A percentile compares a stretch with the other conserved stretches of the same genome.
Evolutionary conservation across 768 basidiomycete genomes (phyloP).

Genomic region (Cystobasidiopsis lactophilus): DNA sequence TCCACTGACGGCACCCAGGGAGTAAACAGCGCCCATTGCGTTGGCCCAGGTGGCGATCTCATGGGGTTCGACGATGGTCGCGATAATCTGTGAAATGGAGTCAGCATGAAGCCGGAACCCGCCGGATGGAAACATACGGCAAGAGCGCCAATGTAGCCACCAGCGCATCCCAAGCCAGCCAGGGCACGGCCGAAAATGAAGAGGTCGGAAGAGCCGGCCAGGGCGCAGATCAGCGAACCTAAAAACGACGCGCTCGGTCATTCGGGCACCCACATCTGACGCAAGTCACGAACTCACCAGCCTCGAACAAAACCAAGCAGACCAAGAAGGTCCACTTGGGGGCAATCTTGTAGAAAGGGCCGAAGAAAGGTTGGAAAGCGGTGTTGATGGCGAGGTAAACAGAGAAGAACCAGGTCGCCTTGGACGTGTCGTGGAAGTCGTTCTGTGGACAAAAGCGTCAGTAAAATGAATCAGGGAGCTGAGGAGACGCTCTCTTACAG

Average conservation of each 20-base stretch:
- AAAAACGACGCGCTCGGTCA: no score
- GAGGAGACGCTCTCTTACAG: no score
- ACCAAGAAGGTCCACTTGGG: slow-evolving; percentile 3
- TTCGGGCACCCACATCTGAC: no score
- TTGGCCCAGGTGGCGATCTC: slow-evolving; percentile 1
- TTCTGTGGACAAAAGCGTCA: neutral
- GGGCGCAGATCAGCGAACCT: slow-evolving; percentile 4
- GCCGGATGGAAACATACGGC: neutral
- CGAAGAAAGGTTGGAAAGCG: no score
- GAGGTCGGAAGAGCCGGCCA: neutral
- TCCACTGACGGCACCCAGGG: slow-evolving; percentile 2
- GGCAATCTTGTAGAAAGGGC: neutral
- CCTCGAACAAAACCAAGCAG: neutral
- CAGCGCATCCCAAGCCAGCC: neutral
- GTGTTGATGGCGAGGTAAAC: slow-evolving; percentile 5
- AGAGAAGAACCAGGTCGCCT: slow-evolving; percentile 3
- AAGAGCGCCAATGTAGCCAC: neutral
- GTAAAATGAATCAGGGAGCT: neutral
- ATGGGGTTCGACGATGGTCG: neutral
- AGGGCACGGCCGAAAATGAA: no score
- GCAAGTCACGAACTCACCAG: neutral
- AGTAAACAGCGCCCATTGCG: slow-evolving; percentile 2
- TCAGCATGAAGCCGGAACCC: no score
- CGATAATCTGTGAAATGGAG: neutral
- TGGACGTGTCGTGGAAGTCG: slow-evolving; percentile 2